A percentile compares a stretch with the other conserved stretches of the same genome.
Conservation (phyloP, 2,329 filamentous ascomycete species). For the Dendryphion nanum region DNA sequence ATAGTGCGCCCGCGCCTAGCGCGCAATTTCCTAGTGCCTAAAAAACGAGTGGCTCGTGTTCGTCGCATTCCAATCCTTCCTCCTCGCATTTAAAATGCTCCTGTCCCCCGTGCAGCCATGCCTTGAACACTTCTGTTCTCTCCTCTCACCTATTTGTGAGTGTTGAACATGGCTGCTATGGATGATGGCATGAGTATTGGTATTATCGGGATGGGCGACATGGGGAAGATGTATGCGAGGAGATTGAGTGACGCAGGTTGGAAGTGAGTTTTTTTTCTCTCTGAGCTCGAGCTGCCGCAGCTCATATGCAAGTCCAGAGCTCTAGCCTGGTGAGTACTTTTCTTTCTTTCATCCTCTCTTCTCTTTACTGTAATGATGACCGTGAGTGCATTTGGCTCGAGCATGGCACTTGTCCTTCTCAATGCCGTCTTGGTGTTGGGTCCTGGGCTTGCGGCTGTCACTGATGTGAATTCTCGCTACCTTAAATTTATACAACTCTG, state of each 20-base stretch:
- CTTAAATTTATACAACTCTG: slow-evolving; percentile 86
- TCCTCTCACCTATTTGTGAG: slow-evolving; percentile 14
- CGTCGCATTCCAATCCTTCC: background rate
- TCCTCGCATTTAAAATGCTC: slow-evolving; percentile 2
- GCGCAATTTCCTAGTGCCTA: too few relatives aligned
- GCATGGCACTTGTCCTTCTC: slow-evolving; percentile 69
- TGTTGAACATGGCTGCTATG: slow-evolving; percentile 44
- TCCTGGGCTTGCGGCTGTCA: slow-evolving; percentile 65
- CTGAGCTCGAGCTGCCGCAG: slow-evolving; percentile 5
- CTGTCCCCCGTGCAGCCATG: slow-evolving; percentile 21
- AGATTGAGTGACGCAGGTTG: slow-evolving; percentile 87
- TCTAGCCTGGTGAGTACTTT: slow-evolving; percentile 25
- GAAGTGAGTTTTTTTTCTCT: slow-evolving; percentile 66
- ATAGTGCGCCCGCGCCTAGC: background rate
- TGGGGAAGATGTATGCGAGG: slow-evolving; percentile 98
- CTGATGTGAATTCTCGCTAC: slow-evolving; percentile 99
- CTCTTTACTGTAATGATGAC: slow-evolving; percentile 74
- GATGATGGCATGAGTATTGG: slow-evolving; percentile 72
- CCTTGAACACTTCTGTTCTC: slow-evolving; percentile 26
- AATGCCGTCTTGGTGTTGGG: slow-evolving; percentile 73
- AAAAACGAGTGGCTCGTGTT: background rate
- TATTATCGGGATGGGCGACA: slow-evolving; percentile 98
- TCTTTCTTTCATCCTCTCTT: slow-evolving; percentile 7
- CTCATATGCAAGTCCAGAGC: too few relatives aligned
- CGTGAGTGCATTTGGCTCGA: slow-evolving; percentile 99